phyloP scores from a whole-genome alignment of 2,329 filamentous ascomycete species.

The Xylariaceae sp. region DNA sequence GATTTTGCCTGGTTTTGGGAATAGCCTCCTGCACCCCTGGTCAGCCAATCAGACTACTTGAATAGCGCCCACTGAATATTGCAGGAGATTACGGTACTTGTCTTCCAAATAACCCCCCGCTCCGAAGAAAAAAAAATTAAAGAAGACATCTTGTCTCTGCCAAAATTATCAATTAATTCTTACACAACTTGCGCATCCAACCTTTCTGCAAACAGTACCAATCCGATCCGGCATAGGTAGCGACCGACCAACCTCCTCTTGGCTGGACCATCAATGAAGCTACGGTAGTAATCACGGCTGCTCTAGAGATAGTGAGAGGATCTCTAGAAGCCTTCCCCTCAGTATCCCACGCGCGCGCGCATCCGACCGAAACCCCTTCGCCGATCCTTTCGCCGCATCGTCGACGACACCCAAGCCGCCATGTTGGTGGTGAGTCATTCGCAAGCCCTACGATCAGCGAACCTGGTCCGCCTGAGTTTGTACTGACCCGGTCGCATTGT shows the following conservation, averaged over 20 bases:
- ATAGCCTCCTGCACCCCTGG: no score
- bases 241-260: neutral
- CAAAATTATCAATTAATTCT: constrained; percentile 3
- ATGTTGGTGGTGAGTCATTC: constrained; percentile 33
- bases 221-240: neutral
- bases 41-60: no score
- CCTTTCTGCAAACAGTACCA: neutral
- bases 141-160: no score
- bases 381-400: constrained; percentile 12
- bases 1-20: no score
- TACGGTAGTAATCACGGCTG: constrained; percentile 64
- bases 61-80: no score
- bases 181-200: constrained; percentile 2
- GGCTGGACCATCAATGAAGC: constrained; percentile 47
- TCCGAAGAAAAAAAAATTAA: constrained; percentile 25
- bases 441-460: neutral
- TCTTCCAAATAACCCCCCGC: constrained; percentile 19
- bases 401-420: constrained; percentile 15
- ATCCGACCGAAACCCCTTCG: constrained; percentile 3
- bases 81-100: neutral
- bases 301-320: constrained; percentile 74
- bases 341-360: constrained; percentile 10
- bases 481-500: constrained; percentile 24
- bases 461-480: neutral
- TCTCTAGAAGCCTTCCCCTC: constrained; percentile 61